Conservation (phyloP, 768 basidiomycete genomes). For the Cystofilobasidium capitatum region DNA sequence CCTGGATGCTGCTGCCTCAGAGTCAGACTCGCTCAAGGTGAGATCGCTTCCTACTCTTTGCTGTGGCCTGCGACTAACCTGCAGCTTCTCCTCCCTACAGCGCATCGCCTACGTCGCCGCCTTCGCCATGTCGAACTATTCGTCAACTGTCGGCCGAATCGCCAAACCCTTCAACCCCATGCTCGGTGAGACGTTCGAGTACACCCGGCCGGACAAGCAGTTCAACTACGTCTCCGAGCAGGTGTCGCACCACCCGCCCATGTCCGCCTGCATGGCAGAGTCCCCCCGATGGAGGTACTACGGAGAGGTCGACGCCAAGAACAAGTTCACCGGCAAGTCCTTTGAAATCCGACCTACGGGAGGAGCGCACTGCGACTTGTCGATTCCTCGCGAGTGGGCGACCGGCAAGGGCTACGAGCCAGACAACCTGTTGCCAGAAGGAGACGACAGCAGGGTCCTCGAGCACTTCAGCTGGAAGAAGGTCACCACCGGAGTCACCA, state of each 20-base stretch:
- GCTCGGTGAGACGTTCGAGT: conserved; percentile 83
- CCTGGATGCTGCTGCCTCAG: conserved; percentile 69
- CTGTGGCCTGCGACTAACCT: not conserved
- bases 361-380: conserved; percentile 76
- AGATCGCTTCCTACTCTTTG: not conserved
- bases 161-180: conserved; percentile 88
- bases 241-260: conserved; percentile 54
- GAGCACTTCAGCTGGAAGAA: conserved; percentile 95
- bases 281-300: conserved; percentile 81
- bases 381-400: conserved; percentile 59
- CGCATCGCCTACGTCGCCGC: conserved; percentile 88
- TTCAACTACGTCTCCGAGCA: conserved; percentile 93
- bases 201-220: conserved; percentile 72
- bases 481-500: conserved; percentile 68
- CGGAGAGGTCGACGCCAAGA: conserved; percentile 91
- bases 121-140: conserved; percentile 97
- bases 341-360: conserved; percentile 85
- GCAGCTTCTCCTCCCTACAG: not conserved
- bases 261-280: conserved; percentile 92
- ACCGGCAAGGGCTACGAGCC: conserved; percentile 26
- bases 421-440: conserved; percentile 31
- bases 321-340: conserved; percentile 90
- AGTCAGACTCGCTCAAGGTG: conserved; percentile 58
- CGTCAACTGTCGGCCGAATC: conserved; percentile 87
- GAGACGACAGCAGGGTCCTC: conserved; percentile 46